Evolutionary conservation across 2,329 filamentous ascomycete genomes (phyloP), one percentile per base, ranked within the genome.

Genomic region (Sarocladium strictum): DNA sequence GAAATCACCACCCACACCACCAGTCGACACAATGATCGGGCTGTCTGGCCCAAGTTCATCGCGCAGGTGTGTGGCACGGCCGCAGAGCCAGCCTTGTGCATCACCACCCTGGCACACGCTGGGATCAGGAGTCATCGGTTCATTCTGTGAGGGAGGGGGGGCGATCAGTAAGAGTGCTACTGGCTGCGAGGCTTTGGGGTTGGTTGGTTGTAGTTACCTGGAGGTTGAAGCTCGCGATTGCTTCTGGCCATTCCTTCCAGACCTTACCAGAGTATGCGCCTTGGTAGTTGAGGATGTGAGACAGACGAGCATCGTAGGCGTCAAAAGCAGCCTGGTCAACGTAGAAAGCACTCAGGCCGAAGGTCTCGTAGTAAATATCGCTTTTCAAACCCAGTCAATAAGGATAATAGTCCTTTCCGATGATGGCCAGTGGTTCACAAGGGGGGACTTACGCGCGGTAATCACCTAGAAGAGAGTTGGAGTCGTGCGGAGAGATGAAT

Each of bases 201-300:
- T 23, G 37, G 7, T 19, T 23, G n/a, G n/a, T 21, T 26, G 9
- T 15, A n/a, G 17, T 12, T 23, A 55, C 53, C 53, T 55, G 64
- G 3, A 69, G 54, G 54, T 69, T 64, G 54, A 69, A 69, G 21
- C 62, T 64, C 54, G 67, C 56, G 55, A 69, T 69, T 41, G 62
- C 66, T 7, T 65, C 58, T 53, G 56, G 58, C 66, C 65, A 69
- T 7, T 61, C 53, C 49, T 67, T 67, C 67, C 67, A 69, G 3
- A 63, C 58, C 40, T 65, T 58, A 51, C 63, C 62, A 9, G 65
- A 67, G 54, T 61, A 54, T 9, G 59, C 60, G 24, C 66, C 67
- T 29, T 61, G 58, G 58, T 69, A 67, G 56, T 65, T 65, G 10
- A 69, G 51, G 53, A 67, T 66, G 54, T 64, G 56, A 23, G 60